Percentiles rank a stretch among this genome's conserved stretches.
These are phyloP conservation scores for Talaromyces sp. DNA, from an alignment of 2,329 filamentous ascomycete species.

Conservation along the genomic window DNA sequence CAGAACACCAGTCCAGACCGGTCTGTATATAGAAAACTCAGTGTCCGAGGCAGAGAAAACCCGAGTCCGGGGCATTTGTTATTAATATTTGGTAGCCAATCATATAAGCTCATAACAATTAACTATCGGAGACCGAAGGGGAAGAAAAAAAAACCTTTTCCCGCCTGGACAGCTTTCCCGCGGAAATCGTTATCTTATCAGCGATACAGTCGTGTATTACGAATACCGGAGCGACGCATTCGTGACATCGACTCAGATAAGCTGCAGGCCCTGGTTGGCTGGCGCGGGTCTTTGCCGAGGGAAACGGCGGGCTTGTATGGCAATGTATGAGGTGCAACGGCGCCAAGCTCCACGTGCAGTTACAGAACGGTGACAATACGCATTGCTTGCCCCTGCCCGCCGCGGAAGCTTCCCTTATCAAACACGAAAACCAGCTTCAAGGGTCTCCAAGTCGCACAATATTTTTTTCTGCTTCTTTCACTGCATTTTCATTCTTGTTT, in stretches of 20 bases:
- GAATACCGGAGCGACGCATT: background rate
- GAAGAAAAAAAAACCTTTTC: background rate
- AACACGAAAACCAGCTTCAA: background rate
- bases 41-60: background rate
- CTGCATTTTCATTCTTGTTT: background rate
- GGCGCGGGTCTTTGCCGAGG: background rate
- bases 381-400: background rate
- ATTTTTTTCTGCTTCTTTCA: background rate
- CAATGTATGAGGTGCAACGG: background rate
- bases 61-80: background rate
- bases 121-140: background rate
- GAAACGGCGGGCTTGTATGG: background rate
- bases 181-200: background rate
- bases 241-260: background rate
- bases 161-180: background rate
- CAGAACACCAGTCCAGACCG: too few relatives aligned
- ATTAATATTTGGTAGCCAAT: background rate
- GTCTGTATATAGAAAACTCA: background rate
- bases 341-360: background rate
- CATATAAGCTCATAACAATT: background rate
- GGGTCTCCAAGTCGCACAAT: background rate
- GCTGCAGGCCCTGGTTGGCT: background rate
- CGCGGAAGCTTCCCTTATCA: background rate
- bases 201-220: background rate
- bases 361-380: background rate